Conservation (phyloP, 352 stramenopile genomes). For the Globisporangium lucens region DNA sequence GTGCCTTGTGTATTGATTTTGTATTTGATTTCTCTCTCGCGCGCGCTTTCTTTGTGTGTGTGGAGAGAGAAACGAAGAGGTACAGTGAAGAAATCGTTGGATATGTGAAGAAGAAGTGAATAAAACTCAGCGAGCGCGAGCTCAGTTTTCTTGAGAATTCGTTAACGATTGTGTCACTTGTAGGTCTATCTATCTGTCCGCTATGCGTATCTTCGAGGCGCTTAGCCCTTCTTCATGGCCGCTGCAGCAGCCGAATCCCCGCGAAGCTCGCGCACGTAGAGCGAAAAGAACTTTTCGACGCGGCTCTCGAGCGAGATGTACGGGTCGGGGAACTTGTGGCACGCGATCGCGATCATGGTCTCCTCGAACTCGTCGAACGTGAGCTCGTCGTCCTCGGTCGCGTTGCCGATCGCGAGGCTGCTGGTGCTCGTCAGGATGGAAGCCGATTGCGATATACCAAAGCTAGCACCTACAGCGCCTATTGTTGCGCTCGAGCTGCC, state of each 20-base stretch:
- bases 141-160: not conserved
- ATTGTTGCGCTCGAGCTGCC: not conserved
- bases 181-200: not conserved
- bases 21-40: not conserved
- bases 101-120: slow-evolving; percentile 2
- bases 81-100: not conserved
- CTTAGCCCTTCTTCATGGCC: not conserved
- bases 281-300: slow-evolving; percentile 69
- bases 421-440: not conserved
- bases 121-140: slow-evolving; percentile 2
- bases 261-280: slow-evolving; percentile 41
- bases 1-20: not conserved
- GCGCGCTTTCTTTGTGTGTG: not conserved
- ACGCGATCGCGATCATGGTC: slow-evolving; percentile 61
- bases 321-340: slow-evolving; percentile 75
- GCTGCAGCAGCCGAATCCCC: not conserved
- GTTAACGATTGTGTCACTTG: not conserved
- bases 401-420: not conserved
- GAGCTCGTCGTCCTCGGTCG: slow-evolving; percentile 36
- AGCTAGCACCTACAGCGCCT: not conserved
- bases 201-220: too few species aligned
- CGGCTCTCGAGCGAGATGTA: slow-evolving; percentile 78
- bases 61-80: not conserved
- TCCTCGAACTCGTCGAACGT: slow-evolving; percentile 68
- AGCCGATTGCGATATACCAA: not conserved